Evolutionary conservation across 768 basidiomycete genomes (phyloP).

Genomic region (Lactifluus echinatus): DNA sequence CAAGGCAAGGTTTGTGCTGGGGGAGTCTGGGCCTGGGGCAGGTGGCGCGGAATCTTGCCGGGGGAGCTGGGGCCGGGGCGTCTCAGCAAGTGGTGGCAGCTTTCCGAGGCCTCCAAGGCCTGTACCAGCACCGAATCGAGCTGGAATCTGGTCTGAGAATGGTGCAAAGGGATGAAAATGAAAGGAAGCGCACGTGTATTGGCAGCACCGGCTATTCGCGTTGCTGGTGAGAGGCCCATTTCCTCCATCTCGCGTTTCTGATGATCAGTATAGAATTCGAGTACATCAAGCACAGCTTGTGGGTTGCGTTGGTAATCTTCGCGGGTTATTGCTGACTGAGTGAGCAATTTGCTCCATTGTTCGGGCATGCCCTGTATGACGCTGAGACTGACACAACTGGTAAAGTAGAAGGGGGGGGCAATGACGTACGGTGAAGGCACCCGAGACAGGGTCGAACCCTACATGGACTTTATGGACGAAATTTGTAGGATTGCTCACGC

Average conservation of each 20-base stretch:
- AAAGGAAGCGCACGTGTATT: slow-evolving; percentile 18
- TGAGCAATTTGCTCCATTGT: slow-evolving; percentile 95
- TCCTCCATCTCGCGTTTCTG: slow-evolving; percentile 91
- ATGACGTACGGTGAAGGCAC: slow-evolving; percentile 83
- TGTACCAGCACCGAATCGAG: slow-evolving; percentile 86
- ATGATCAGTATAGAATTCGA: slow-evolving; percentile 97
- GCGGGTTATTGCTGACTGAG: slow-evolving; percentile 93
- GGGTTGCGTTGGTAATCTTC: slow-evolving; percentile 97
- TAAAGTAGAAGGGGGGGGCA: not conserved
- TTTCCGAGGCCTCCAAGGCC: slow-evolving; percentile 68
- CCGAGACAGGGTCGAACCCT: slow-evolving; percentile 89
- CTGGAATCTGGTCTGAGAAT: slow-evolving; percentile 40
- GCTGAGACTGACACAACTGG: not conserved
- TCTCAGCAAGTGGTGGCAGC: slow-evolving; percentile 33
- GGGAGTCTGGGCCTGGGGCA: slow-evolving; percentile 27
- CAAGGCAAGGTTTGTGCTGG: slow-evolving; percentile 25
- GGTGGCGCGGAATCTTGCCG: slow-evolving; percentile 42
- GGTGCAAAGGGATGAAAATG: slow-evolving; percentile 26
- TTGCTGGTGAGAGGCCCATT: slow-evolving; percentile 29
- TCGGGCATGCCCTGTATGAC: slow-evolving; percentile 91
- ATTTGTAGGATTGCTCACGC: slow-evolving; percentile 90
- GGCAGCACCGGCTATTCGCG: slow-evolving; percentile 21
- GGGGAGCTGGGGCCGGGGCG: slow-evolving; percentile 25
- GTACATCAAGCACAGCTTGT: slow-evolving; percentile 92
- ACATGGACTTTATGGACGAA: slow-evolving; percentile 99